Evolutionary conservation across 2,329 filamentous ascomycete genomes (phyloP).

Genomic region (Curvularia eragrostidis): DNA sequence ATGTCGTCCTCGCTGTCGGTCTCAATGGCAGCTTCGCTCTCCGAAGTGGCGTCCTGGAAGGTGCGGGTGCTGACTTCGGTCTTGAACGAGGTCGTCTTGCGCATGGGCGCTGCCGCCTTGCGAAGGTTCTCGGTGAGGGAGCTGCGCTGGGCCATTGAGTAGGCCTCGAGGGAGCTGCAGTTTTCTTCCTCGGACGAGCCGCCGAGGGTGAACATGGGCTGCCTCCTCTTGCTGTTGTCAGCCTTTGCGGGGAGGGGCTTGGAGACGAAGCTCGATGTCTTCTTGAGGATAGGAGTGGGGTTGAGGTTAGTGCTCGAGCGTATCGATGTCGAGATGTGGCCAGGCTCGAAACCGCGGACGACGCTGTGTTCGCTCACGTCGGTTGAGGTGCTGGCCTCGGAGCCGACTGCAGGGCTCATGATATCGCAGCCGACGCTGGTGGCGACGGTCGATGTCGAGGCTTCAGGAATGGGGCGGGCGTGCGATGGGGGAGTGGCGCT

Average conservation of each 20-base stretch:
- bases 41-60: constrained; percentile 63
- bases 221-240: constrained; percentile 66
- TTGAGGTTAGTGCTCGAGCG: constrained; percentile 66
- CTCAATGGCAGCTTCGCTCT: constrained; percentile 67
- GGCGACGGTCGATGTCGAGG: constrained; percentile 64
- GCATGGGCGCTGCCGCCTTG: constrained; percentile 52
- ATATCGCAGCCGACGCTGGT: constrained; percentile 51
- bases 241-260: constrained; percentile 40
- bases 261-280: constrained; percentile 43
- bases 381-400: constrained; percentile 69
- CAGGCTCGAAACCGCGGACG: constrained; percentile 85
- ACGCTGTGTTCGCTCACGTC: constrained; percentile 71
- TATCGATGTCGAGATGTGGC: constrained; percentile 72
- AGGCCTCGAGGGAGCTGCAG: constrained; percentile 73
- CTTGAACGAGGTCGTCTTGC: constrained; percentile 84
- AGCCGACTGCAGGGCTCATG: constrained; percentile 54
- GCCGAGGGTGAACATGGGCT: constrained; percentile 75
- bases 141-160: constrained; percentile 59
- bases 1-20: constrained; percentile 66
- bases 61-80: constrained; percentile 74
- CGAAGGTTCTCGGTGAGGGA: constrained; percentile 62
- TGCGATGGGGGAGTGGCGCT: constrained; percentile 51
- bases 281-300: constrained; percentile 67
- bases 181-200: constrained; percentile 85
- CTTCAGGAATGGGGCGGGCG: constrained; percentile 61